A percentile compares a stretch with the other conserved stretches of the same genome.
Conservation (phyloP, 2,329 filamentous ascomycete genomes). For the Venturia effusa region DNA sequence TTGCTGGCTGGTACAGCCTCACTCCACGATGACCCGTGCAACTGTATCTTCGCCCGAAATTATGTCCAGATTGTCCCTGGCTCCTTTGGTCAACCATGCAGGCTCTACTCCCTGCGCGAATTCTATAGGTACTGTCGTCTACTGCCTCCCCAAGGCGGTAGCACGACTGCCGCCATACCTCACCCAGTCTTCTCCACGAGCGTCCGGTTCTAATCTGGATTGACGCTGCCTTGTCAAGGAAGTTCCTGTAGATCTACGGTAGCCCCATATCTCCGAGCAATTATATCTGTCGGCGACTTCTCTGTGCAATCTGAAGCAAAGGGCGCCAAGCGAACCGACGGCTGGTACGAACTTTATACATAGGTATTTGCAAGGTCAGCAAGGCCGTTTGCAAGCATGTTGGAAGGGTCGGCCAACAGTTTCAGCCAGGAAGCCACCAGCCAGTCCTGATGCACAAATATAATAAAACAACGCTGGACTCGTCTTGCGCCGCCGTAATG, state of each 20-base stretch:
- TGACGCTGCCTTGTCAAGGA: slow-evolving; percentile 40
- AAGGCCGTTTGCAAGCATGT: not conserved
- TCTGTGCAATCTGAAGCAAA: slow-evolving; percentile 61
- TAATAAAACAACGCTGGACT: slow-evolving; percentile 62
- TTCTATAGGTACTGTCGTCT: too few relatives aligned
- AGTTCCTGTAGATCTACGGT: slow-evolving; percentile 45
- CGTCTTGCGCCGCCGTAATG: too few relatives aligned
- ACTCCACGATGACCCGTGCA: slow-evolving; percentile 58
- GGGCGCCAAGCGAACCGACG: slow-evolving; percentile 46
- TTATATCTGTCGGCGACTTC: slow-evolving; percentile 49
- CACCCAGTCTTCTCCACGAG: slow-evolving; percentile 52
- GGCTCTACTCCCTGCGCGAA: slow-evolving; percentile 23
- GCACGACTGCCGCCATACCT: slow-evolving; percentile 52
- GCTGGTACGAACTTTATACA: slow-evolving; percentile 45
- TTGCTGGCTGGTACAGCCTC: slow-evolving; percentile 53
- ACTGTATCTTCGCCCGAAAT: slow-evolving; percentile 51
- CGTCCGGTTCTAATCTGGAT: slow-evolving; percentile 23
- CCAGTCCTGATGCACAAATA: slow-evolving; percentile 61
- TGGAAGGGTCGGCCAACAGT: slow-evolving; percentile 39
- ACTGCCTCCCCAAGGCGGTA: slow-evolving; percentile 28
- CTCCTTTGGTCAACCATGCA: slow-evolving; percentile 46
- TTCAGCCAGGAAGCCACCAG: slow-evolving; percentile 61
- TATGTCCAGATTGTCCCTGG: slow-evolving; percentile 45
- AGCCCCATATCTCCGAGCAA: slow-evolving; percentile 50
- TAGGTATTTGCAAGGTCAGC: not conserved